Conservation (phyloP, 116 monocot genomes). For the Papilionanthe hybrid region DNA sequence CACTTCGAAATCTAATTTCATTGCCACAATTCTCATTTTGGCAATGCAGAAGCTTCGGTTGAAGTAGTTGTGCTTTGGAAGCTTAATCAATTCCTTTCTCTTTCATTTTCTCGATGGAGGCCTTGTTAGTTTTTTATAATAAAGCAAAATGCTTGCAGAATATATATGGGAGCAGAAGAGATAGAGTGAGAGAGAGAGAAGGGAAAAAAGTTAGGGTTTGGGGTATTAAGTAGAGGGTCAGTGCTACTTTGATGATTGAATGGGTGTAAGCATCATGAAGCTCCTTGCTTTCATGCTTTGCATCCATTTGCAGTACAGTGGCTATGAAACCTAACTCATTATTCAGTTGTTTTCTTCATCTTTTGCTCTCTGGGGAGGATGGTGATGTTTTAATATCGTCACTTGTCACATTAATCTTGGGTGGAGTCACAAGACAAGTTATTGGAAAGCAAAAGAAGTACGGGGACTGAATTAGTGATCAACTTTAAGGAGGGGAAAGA, state of each 20-base stretch:
- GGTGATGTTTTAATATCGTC: not conserved
- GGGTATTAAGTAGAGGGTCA: not conserved
- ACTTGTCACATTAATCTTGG: not conserved
- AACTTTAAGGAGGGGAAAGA: too few relatives aligned
- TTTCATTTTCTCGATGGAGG: not conserved
- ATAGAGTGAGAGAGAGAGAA: not conserved
- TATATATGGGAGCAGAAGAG: not conserved
- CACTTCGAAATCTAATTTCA: too few relatives aligned
- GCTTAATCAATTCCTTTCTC: not conserved
- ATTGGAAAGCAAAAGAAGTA: too few relatives aligned
- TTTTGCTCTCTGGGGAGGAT: not conserved
- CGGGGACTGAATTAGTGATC: too few relatives aligned
- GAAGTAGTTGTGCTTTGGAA: not conserved
- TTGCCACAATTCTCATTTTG: too few relatives aligned
- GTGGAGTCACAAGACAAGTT: not conserved
- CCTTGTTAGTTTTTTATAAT: too few relatives aligned
- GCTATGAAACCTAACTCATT: not conserved
- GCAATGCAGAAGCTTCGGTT: too few relatives aligned
- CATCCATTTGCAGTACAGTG: not conserved
- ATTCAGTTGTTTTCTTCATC: not conserved
- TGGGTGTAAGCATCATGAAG: constrained; percentile 1
- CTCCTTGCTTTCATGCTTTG: not conserved
- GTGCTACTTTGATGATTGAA: not conserved
- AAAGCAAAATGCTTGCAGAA: not conserved
- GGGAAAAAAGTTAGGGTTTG: not conserved